Percentiles rank a stretch among this genome's conserved stretches.
Evolutionary conservation across 352 stramenopile species (phyloP).

Genomic region (Globisporangium alternatum): DNA sequence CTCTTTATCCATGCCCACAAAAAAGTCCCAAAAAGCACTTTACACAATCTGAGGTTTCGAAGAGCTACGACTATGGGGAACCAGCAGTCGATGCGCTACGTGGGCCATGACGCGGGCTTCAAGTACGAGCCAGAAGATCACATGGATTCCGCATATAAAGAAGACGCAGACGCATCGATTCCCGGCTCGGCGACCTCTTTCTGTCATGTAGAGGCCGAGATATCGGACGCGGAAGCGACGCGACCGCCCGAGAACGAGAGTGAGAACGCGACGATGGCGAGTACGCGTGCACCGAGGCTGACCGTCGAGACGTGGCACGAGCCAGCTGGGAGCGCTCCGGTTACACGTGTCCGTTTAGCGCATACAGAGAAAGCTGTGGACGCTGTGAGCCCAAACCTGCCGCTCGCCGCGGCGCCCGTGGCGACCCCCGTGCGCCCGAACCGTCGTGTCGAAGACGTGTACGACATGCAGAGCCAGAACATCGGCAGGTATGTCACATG

Average conservation of each 20-base stretch:
- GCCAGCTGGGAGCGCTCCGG: not conserved
- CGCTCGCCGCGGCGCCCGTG: not conserved
- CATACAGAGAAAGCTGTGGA: not conserved
- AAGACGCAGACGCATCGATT: not conserved
- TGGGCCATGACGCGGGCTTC: not conserved
- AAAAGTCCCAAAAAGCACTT: too few species aligned
- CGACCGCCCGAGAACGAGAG: not conserved
- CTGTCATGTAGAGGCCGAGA: not conserved
- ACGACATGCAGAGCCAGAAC: slow-evolving; percentile 48
- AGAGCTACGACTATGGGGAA: slow-evolving; percentile 6
- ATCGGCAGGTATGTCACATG: slow-evolving; percentile 35
- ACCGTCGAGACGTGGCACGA: slow-evolving; percentile 13
- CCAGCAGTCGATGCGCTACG: slow-evolving; percentile 8
- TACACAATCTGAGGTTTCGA: too few species aligned
- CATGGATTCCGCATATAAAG: not conserved
- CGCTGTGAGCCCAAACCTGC: not conserved
- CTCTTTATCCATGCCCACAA: too few species aligned
- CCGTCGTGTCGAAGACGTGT: slow-evolving; percentile 51
- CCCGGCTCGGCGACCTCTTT: not conserved
- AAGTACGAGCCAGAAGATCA: not conserved
- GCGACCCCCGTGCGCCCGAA: slow-evolving; percentile 13
- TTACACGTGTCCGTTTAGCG: not conserved
- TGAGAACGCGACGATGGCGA: not conserved
- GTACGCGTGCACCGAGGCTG: slow-evolving; percentile 1
- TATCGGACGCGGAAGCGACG: not conserved